Percentiles rank a stretch among this genome's conserved stretches.
Evolutionary conservation across 2,329 filamentous ascomycete species (phyloP).

Genomic region (Talaromyces islandicus): DNA sequence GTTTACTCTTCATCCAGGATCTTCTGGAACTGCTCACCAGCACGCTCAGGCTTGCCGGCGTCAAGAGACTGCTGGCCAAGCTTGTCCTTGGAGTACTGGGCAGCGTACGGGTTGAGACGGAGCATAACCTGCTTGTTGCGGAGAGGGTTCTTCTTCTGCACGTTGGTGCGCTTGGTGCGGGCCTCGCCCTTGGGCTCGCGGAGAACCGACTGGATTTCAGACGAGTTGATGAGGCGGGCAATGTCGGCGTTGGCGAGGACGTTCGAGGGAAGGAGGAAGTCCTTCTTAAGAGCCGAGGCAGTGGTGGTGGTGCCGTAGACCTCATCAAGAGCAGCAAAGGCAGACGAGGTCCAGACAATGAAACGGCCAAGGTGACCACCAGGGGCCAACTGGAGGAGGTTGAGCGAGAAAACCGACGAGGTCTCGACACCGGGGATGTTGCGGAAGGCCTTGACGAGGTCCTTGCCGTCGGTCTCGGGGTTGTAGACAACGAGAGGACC

Average conservation of each 20-base stretch:
- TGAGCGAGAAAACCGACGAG: constrained; percentile 84
- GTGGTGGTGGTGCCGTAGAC: constrained; percentile 93
- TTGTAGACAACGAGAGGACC: constrained; percentile 97
- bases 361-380: constrained; percentile 98
- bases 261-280: constrained; percentile 94
- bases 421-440: constrained; percentile 99
- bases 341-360: constrained; percentile 96
- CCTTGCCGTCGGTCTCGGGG: constrained; percentile 89
- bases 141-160: constrained; percentile 99
- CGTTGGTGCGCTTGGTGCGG: constrained; percentile 78
- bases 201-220: constrained; percentile 95
- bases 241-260: constrained; percentile 92
- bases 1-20: constrained; percentile 49
- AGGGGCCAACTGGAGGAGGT: constrained; percentile 98
- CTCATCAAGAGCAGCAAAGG: constrained; percentile 92
- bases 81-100: constrained; percentile 81
- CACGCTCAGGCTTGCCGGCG: constrained; percentile 54
- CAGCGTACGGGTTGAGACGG: constrained; percentile 96
- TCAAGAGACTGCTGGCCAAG: constrained; percentile 65
- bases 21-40: constrained; percentile 48
- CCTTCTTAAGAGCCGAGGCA: constrained; percentile 92
- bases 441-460: constrained; percentile 90
- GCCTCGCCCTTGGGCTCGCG: constrained; percentile 84
- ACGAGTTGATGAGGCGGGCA: constrained; percentile 97
- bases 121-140: constrained; percentile 98